phyloP scores from a whole-genome alignment of 345 rosid genomes.

The Hypericum androsaemum region DNA sequence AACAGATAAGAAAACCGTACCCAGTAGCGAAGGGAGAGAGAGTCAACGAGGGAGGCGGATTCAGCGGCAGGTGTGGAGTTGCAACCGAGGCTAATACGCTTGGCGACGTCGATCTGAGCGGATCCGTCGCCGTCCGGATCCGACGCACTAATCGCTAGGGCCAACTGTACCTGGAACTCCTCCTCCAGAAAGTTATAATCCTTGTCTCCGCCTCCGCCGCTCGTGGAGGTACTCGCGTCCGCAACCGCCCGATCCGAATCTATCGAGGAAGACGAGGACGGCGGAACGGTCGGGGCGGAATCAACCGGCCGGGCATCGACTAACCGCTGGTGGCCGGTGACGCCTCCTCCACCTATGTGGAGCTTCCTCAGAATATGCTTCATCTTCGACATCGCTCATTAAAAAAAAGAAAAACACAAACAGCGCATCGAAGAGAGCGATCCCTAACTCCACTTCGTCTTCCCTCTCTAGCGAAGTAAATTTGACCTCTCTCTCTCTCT shows the following conservation, averaged over 20 bases:
- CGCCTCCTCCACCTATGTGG: slow-evolving; percentile 69
- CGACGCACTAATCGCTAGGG: slow-evolving; percentile 91
- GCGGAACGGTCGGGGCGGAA: slow-evolving; percentile 23
- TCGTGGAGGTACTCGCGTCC: slow-evolving; percentile 37
- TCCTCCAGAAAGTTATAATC: slow-evolving; percentile 81
- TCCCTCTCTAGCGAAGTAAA: too few species aligned
- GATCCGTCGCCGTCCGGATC: slow-evolving; percentile 66
- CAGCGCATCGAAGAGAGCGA: too few species aligned
- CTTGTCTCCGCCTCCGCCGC: slow-evolving; percentile 16
- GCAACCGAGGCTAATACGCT: slow-evolving; percentile 83
- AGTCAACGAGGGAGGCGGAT: slow-evolving; percentile 43
- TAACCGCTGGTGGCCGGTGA: slow-evolving; percentile 45
- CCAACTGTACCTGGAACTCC: slow-evolving; percentile 91
- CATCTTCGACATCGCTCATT: slow-evolving; percentile 94
- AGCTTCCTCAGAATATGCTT: slow-evolving; percentile 82
- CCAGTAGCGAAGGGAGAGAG: slow-evolving; percentile 82
- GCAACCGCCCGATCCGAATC: slow-evolving; percentile 8
- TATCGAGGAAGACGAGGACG: slow-evolving; percentile 33
- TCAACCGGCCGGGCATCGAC: slow-evolving; percentile 29
- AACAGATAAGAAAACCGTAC: slow-evolving; percentile 18
- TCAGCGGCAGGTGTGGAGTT: slow-evolving; percentile 32
- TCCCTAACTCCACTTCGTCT: too few species aligned
- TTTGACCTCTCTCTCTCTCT: too few species aligned
- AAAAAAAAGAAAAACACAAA: slow-evolving; percentile 8
- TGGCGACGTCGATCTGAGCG: slow-evolving; percentile 92